These are phyloP conservation scores for Phialophora verrucosa DNA, from an alignment of 2,329 filamentous ascomycete species.

Conservation along the genomic window DNA sequence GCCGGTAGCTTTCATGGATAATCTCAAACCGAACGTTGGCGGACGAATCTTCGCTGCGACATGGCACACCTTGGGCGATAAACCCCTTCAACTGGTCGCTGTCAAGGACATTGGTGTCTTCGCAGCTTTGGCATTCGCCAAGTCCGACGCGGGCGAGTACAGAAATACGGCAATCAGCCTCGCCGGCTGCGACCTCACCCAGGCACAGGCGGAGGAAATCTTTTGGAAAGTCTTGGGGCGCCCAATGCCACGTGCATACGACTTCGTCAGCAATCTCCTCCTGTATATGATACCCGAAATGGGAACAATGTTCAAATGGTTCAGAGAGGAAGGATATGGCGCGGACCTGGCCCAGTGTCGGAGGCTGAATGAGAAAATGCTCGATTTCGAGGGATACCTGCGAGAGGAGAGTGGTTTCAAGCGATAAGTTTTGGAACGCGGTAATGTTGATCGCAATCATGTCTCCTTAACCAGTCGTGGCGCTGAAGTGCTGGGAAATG, in stretches of 20 bases:
- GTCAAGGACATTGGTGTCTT: constrained; percentile 60
- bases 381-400: constrained; percentile 57
- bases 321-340: constrained; percentile 54
- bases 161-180: constrained; percentile 54
- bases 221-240: constrained; percentile 56
- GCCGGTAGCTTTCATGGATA: constrained; percentile 68
- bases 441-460: constrained; percentile 4
- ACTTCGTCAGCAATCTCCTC: constrained; percentile 32
- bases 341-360: constrained; percentile 53
- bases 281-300: constrained; percentile 45
- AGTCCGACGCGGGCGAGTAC: constrained; percentile 50
- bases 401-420: constrained; percentile 53
- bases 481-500: not conserved
- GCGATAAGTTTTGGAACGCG: constrained; percentile 18
- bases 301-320: constrained; percentile 59
- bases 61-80: constrained; percentile 49
- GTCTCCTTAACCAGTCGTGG: not conserved
- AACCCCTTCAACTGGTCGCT: constrained; percentile 52
- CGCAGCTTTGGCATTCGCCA: constrained; percentile 56
- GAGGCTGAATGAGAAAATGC: constrained; percentile 53
- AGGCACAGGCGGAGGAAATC: constrained; percentile 51
- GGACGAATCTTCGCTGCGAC: constrained; percentile 58
- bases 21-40: constrained; percentile 54
- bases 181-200: constrained; percentile 60
- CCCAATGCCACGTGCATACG: constrained; percentile 47